Conservation (phyloP, 2,329 filamentous ascomycete genomes). For the Sarocladium strictum region DNA sequence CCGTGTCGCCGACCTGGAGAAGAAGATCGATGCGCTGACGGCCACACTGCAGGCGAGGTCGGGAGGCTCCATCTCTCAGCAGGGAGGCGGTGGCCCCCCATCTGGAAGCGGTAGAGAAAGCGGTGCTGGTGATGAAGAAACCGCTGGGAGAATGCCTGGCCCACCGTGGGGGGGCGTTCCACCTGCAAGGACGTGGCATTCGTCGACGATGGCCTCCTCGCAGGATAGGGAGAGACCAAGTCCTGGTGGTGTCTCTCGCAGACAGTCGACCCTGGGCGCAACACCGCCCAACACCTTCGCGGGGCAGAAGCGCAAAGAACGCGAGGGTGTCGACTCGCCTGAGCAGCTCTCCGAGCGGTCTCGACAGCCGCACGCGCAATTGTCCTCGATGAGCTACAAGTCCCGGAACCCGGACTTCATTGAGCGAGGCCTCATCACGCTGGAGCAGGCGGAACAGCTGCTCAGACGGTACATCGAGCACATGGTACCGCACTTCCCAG, state of each 20-base stretch:
- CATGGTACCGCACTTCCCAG: conserved; percentile 57
- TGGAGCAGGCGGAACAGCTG: conserved; percentile 47
- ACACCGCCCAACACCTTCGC: not conserved
- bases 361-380: not conserved
- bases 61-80: not conserved
- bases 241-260: not conserved
- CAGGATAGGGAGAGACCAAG: not conserved
- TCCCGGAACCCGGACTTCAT: conserved; percentile 37
- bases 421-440: conserved; percentile 52
- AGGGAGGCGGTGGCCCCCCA: not conserved
- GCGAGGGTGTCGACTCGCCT: not conserved
- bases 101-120: not conserved
- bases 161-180: not conserved
- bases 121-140: not conserved
- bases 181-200: not conserved
- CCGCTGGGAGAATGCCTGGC: not conserved
- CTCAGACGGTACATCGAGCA: conserved; percentile 53
- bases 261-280: not conserved
- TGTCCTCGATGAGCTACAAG: not conserved
- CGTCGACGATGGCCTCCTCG: not conserved
- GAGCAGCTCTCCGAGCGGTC: not conserved
- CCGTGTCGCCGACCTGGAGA: conserved; percentile 82
- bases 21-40: conserved; percentile 85
- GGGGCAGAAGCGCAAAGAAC: conserved; percentile 5
- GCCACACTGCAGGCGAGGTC: conserved; percentile 62